phyloP scores from a whole-genome alignment of 208 protist species.

The Lotmaria passim region DNA sequence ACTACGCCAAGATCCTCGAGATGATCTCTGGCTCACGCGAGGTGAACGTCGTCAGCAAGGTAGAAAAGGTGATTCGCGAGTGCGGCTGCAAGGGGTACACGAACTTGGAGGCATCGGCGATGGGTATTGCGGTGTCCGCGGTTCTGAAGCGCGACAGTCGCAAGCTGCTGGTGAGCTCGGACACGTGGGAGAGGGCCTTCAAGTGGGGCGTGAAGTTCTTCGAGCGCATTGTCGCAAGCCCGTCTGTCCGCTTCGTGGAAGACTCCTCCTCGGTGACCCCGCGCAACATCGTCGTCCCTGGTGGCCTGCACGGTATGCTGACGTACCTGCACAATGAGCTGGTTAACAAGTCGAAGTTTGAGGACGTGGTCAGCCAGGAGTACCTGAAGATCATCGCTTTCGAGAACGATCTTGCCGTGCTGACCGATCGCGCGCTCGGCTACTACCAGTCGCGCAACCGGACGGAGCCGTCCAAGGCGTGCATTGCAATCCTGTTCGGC shows the following conservation, averaged over 20 bases:
- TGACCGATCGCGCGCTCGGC: constrained; percentile 60
- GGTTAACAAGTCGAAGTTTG: constrained; percentile 61
- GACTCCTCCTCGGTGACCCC: constrained; percentile 28
- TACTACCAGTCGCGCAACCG: constrained; percentile 59
- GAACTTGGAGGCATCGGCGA: constrained; percentile 56
- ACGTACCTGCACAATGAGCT: constrained; percentile 56
- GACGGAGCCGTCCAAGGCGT: constrained; percentile 41
- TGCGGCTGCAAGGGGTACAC: constrained; percentile 51
- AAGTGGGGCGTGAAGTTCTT: constrained; percentile 43
- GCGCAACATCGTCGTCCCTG: constrained; percentile 50
- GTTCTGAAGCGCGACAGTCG: constrained; percentile 56
- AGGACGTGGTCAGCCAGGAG: constrained; percentile 37
- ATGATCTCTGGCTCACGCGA: constrained; percentile 31
- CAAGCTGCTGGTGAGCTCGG: constrained; percentile 48
- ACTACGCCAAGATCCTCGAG: constrained; percentile 35
- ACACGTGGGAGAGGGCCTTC: constrained; percentile 60
- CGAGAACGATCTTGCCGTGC: constrained; percentile 73
- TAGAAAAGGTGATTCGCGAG: constrained; percentile 45
- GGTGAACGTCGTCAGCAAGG: constrained; percentile 49
- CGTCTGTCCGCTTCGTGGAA: constrained; percentile 49
- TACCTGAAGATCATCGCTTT: constrained; percentile 66
- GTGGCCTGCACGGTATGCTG: constrained; percentile 57
- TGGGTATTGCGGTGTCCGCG: constrained; percentile 49
- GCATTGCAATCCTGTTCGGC: constrained; percentile 64
- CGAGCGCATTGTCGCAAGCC: constrained; percentile 43